These are phyloP conservation scores for Ceratopteris richardii DNA, from an alignment of 75 land plant species.

Conservation along the genomic window DNA sequence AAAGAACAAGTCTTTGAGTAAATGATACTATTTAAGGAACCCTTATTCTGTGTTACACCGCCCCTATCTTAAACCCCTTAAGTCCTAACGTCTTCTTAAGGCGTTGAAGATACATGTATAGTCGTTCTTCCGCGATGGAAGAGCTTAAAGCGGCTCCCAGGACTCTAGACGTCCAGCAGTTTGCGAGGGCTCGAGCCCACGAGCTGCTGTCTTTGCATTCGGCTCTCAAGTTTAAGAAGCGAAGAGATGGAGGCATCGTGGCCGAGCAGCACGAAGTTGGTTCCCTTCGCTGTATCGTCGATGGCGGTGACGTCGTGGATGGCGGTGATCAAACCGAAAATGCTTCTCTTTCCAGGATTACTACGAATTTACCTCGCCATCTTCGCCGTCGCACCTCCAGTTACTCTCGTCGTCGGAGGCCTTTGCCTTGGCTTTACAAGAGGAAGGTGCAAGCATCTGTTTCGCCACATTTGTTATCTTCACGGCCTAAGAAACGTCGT, in stretches of 20 bases:
- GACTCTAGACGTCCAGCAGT: constrained; percentile 43
- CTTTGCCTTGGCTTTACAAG: constrained; percentile 23
- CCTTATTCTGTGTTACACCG: too few relatives aligned
- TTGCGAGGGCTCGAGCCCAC: constrained; percentile 52
- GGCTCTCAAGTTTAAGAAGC: constrained; percentile 8
- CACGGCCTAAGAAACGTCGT: too few relatives aligned
- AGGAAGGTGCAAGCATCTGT: constrained; percentile 1
- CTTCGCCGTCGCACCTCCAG: constrained; percentile 20
- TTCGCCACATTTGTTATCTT: too few relatives aligned
- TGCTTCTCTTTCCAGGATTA: background rate
- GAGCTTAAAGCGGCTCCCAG: constrained; percentile 24
- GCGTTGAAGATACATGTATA: too few relatives aligned
- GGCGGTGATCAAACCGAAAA: constrained; percentile 12
- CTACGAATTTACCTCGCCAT: constrained; percentile 9
- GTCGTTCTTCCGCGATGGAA: background rate
- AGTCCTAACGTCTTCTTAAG: too few relatives aligned
- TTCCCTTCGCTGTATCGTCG: too few relatives aligned
- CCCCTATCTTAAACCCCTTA: too few relatives aligned
- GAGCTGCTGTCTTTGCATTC: constrained; percentile 63
- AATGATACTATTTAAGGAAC: too few relatives aligned
- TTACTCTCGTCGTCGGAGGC: constrained; percentile 13
- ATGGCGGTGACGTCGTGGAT: too few relatives aligned
- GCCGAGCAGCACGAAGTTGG: too few relatives aligned
- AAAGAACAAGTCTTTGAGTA: too few relatives aligned
- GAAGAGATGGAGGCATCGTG: too few relatives aligned